These are phyloP conservation scores for Trichoderma arundinaceum DNA, from an alignment of 2,329 filamentous ascomycete genomes.

Conservation along the genomic window DNA sequence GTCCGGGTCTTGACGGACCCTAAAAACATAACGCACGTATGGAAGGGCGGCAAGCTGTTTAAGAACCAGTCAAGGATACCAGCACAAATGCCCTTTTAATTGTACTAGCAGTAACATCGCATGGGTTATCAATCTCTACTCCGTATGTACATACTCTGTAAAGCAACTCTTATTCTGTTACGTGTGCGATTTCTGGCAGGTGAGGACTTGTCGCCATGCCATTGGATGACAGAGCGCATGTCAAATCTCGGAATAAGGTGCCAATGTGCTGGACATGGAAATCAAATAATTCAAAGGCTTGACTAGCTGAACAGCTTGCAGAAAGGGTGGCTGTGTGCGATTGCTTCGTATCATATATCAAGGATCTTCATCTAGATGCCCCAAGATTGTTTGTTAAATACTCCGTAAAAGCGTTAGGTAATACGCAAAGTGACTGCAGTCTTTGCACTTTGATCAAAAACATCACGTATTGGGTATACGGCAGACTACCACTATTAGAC, in stretches of 20 bases:
- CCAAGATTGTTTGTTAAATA: neutral
- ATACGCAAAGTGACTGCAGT: neutral
- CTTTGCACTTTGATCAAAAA: neutral
- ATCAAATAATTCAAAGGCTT: neutral
- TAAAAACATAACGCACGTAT: conserved; percentile 49
- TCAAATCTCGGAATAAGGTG: neutral
- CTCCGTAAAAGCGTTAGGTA: neutral
- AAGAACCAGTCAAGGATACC: conserved; percentile 44
- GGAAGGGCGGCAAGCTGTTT: conserved; percentile 50
- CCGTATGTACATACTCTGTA: neutral
- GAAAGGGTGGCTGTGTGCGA: neutral
- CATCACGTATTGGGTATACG: neutral
- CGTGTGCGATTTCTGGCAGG: neutral
- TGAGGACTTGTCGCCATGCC: neutral
- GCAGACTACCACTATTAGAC: neutral
- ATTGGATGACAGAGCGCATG: neutral
- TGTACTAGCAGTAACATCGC: neutral
- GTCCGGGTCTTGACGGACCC: conserved; percentile 49
- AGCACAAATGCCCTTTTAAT: neutral
- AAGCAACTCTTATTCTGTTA: neutral
- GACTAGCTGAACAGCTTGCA: too few species aligned
- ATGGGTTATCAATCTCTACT: neutral
- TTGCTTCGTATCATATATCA: neutral
- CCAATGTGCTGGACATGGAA: neutral
- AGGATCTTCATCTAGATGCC: neutral